These are phyloP conservation scores for Physcomitrellopsis africana DNA, from an alignment of 225 moss, liverwort and hornwort genomes.

Conservation along the genomic window DNA sequence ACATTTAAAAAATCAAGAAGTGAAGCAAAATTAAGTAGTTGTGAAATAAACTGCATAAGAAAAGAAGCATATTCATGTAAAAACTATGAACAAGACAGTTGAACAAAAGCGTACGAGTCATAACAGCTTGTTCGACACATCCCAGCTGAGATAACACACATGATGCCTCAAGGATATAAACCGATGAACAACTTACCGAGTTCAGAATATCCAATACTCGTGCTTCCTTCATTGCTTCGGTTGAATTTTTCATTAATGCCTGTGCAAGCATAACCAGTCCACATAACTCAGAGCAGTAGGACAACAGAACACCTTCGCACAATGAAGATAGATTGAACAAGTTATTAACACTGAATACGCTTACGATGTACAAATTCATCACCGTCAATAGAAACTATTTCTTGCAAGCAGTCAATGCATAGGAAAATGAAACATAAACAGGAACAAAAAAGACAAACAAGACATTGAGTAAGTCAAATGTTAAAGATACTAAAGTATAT, in stretches of 20 bases:
- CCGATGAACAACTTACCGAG: constrained; percentile 45
- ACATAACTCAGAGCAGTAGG: not conserved
- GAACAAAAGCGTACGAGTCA: too few species aligned
- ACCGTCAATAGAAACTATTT: not conserved
- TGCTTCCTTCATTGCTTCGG: constrained; percentile 80
- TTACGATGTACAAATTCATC: not conserved
- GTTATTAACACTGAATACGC: not conserved
- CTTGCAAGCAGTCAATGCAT: not conserved
- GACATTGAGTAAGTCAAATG: too few species aligned
- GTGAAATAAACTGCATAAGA: too few species aligned
- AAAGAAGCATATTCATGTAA: not conserved
- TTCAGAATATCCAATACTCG: constrained; percentile 68
- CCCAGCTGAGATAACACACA: too few species aligned
- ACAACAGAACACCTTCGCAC: not conserved
- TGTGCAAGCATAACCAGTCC: constrained; percentile 21
- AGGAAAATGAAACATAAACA: too few species aligned
- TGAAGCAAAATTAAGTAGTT: too few species aligned
- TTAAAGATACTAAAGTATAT: too few species aligned
- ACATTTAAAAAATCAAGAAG: too few species aligned
- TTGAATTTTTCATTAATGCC: constrained; percentile 67
- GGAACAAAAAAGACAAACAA: too few species aligned
- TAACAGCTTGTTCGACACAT: too few species aligned
- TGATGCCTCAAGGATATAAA: too few species aligned
- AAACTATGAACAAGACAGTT: too few species aligned
- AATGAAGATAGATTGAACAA: not conserved